These are phyloP conservation scores for Chloranthus sessilifolius DNA, from an alignment of 164 flowering plant species.

Conservation along the genomic window DNA sequence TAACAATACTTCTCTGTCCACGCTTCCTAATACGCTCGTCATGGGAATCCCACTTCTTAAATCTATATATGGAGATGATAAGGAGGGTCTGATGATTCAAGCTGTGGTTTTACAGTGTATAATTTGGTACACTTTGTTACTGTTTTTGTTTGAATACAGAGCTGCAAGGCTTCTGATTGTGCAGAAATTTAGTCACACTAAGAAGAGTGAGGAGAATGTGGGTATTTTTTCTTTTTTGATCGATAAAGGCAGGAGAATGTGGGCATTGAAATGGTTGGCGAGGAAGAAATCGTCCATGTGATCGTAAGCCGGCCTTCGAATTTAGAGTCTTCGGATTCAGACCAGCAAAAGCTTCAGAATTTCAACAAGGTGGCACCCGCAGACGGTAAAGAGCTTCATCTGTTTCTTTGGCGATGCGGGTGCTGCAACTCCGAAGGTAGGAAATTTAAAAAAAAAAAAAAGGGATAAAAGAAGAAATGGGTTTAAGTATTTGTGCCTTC, in stretches of 20 bases:
- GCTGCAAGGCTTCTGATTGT: constrained; percentile 23
- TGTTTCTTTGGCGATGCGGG: constrained; percentile 24
- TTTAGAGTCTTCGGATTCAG: constrained; percentile 8
- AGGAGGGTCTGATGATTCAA: constrained; percentile 29
- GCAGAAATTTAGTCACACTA: constrained; percentile 8
- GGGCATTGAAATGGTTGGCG: not conserved
- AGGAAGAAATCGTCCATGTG: constrained; percentile 17
- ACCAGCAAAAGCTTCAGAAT: constrained; percentile 9
- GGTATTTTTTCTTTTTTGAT: no score
- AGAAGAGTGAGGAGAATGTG: no score
- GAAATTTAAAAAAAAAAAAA: constrained; percentile 1
- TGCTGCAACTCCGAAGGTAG: constrained; percentile 27
- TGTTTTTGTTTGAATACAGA: constrained; percentile 37
- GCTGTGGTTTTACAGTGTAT: constrained; percentile 33
- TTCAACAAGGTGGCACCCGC: constrained; percentile 20
- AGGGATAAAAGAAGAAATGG: no score
- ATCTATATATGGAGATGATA: constrained; percentile 35
- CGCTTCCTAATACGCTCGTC: constrained; percentile 40
- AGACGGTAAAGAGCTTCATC: constrained; percentile 27
- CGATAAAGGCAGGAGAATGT: constrained; percentile 1
- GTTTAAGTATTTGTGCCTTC: not conserved
- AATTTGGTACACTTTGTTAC: constrained; percentile 31
- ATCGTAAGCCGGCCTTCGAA: constrained; percentile 14
- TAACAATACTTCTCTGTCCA: constrained; percentile 31
- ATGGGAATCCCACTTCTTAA: constrained; percentile 38